Evolutionary conservation across 441 rosid species (phyloP).

Genomic region (Aleurites moluccanus): DNA sequence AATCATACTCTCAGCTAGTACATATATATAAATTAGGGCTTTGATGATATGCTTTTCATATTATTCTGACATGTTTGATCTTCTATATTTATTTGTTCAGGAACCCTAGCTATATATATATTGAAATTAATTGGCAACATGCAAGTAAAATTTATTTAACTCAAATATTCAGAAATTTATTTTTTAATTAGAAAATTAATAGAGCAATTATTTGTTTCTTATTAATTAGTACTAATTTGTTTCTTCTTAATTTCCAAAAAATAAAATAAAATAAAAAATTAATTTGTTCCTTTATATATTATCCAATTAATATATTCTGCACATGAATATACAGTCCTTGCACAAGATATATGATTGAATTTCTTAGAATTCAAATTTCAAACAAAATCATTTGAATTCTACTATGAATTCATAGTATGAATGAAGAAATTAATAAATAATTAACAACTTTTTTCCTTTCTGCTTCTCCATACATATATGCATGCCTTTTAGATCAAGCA

Average conservation of each 20-base stretch:
- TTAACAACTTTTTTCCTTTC: neutral
- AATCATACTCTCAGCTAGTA: neutral
- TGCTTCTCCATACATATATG: neutral
- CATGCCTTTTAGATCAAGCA: neutral
- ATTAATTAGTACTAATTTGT: no score
- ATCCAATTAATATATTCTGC: no score
- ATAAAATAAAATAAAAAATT: no score
- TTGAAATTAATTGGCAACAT: no score
- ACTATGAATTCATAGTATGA: neutral
- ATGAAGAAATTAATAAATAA: neutral
- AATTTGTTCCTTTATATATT: no score
- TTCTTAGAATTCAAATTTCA: no score
- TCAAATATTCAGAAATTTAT: neutral
- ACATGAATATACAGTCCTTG: no score
- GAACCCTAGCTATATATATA: neutral
- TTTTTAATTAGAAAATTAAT: neutral
- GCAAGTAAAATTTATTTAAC: no score
- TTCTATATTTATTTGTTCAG: neutral
- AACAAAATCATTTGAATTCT: no score
- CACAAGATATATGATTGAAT: no score
- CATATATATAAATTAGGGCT: slow-evolving; percentile 8
- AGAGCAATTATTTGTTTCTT: neutral
- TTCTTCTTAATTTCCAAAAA: no score
- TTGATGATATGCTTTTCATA: neutral
- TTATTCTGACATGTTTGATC: slow-evolving; percentile 7